Percentiles rank a stretch among this genome's conserved stretches.
These are phyloP conservation scores for Gloeophyllum trabeum DNA, from an alignment of 768 basidiomycete genomes.

Conservation along the genomic window DNA sequence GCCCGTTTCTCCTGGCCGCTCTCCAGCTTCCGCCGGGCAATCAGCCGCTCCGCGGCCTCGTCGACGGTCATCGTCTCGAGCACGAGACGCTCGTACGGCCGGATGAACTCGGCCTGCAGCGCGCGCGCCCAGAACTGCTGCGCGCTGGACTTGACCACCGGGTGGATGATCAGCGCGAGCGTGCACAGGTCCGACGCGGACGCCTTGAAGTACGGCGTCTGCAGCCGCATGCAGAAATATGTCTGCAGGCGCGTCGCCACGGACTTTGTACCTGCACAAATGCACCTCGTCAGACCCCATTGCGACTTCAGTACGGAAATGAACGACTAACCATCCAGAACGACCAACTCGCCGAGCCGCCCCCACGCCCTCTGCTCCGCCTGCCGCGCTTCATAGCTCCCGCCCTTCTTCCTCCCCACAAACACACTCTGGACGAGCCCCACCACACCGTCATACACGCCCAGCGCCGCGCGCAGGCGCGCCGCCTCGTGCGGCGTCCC, in stretches of 20 bases:
- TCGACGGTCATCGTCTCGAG: conserved; percentile 38
- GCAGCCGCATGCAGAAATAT: conserved; percentile 38
- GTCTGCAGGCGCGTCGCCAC: conserved; percentile 35
- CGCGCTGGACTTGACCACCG: conserved; percentile 32
- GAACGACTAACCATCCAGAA: conserved; percentile 22
- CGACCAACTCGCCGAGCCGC: conserved; percentile 35
- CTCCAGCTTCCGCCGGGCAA: conserved; percentile 13
- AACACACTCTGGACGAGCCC: conserved; percentile 21
- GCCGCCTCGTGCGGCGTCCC: conserved; percentile 27
- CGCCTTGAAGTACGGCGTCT: conserved; percentile 25
- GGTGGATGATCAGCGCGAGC: conserved; percentile 42
- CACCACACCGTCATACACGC: conserved; percentile 23
- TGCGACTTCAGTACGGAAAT: too few relatives aligned
- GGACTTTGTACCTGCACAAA: conserved; percentile 15
- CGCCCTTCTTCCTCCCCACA: conserved; percentile 8
- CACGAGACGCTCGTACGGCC: conserved; percentile 44
- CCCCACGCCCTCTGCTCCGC: conserved; percentile 39
- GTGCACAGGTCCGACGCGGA: conserved; percentile 41
- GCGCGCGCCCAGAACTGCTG: conserved; percentile 31
- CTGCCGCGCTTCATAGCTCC: conserved; percentile 25
- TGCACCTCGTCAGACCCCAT: background rate
- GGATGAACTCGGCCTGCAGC: conserved; percentile 17
- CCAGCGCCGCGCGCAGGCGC: conserved; percentile 26
- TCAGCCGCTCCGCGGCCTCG: conserved; percentile 35
- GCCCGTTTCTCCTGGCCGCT: conserved; percentile 8